Base-by-base conservation (phyloP, 768 basidiomycete genomes). In the Strobilomyces confusus region DNA sequence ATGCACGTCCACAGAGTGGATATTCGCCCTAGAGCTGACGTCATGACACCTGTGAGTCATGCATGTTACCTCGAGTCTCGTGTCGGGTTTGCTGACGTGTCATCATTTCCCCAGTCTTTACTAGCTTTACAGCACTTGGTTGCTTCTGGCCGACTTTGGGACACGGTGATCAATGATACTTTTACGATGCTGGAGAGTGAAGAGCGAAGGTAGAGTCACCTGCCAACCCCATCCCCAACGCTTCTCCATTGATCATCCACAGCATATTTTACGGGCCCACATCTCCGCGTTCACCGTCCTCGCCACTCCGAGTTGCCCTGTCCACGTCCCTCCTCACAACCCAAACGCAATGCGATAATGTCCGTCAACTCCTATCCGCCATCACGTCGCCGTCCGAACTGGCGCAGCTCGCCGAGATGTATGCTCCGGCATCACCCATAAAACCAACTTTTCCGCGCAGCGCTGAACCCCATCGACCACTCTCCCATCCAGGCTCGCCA, bases 361-460 rank as follows among this genome's bases (percentile, higher is more conserved):
- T 92, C 58, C 86, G 91, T 30, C 83, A 85, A 46, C 79, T 92
- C 3, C 78, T 93, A 44, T 78, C 84, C 8, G 90, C 89, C 14
- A 79, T 93, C 43, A 86, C 90, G 0, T 81, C 80, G 8, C 84
- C 87, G 8, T 66, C 77, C 14, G 84, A 88, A 58, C 73, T 91
- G n/a, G 77, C 84, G 11, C 90, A 89, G 63, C 76, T 93, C 12
- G 75, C 87, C 12, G 90, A 90, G 70, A 93, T 93, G 91, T 93
- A 93, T 67, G 88, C 89, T 0, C 90, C 91, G 6, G 80, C 89
- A 0, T 88, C 86, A 0, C 86, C 87, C 4, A 56, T 60, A 44
- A 67, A 62, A 49, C 40, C 58, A 19, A 59, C 60, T 2, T 70
- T 69, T 20, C 41, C 61, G 11, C 56, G 61, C 54, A 57, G 64